These are phyloP conservation scores for Leishmania gerbilli DNA, from an alignment of 208 protist genomes.

Conservation along the genomic window DNA sequence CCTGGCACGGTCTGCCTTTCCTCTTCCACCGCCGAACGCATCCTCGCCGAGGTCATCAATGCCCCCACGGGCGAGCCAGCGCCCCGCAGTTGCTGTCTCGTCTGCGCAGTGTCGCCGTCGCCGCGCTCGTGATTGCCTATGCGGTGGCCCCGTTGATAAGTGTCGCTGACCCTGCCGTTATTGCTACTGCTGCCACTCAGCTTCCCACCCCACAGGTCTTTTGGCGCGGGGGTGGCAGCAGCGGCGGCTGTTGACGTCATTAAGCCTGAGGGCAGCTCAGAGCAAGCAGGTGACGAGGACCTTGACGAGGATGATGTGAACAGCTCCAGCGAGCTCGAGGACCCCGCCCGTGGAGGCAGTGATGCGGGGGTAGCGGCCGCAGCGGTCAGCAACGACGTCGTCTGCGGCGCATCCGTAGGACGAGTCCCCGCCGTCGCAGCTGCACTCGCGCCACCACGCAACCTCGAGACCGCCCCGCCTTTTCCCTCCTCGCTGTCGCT, in stretches of 20 bases:
- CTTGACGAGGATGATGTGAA: conserved; percentile 1
- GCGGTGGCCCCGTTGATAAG: background rate
- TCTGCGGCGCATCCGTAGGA: background rate
- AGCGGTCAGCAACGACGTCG: background rate
- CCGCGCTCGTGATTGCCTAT: background rate
- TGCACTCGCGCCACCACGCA: conserved; percentile 5
- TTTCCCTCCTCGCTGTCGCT: conserved; percentile 9
- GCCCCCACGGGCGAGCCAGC: background rate
- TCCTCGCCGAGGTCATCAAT: background rate
- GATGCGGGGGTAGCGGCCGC: background rate
- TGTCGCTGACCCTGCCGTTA: background rate
- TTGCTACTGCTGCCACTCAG: background rate
- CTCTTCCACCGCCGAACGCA: background rate
- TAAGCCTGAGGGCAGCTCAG: background rate
- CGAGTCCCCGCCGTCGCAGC: background rate
- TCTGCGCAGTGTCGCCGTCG: background rate
- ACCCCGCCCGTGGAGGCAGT: background rate
- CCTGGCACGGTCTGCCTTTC: background rate
- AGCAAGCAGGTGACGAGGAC: background rate
- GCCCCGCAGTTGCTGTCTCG: background rate
- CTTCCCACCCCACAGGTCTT: background rate
- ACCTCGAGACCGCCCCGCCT: background rate
- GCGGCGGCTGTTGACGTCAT: background rate
- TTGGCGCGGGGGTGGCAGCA: background rate
- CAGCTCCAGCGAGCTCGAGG: conserved; percentile 4